Evolutionary conservation across 2,329 filamentous ascomycete species (phyloP), one percentile per base, ranked within the genome.

Genomic region (Fusarium nodosum): DNA sequence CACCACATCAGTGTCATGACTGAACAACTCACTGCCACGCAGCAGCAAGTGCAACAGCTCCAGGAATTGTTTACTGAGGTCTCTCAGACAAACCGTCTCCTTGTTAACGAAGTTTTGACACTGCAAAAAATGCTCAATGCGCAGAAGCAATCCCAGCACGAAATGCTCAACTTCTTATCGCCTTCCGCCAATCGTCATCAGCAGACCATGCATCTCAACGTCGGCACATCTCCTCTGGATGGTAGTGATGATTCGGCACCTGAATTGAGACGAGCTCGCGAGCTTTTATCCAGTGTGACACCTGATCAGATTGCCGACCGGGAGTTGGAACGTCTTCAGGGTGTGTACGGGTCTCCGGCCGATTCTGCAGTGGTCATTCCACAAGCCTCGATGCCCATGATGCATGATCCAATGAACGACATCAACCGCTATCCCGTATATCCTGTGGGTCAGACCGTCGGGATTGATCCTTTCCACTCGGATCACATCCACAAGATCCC

Each of bases 401-500:
- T 87, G 71, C 81, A 86, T 64, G 86, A 88, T 64, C 82, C 85
- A 39, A 81, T 88, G 71, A 85, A 80, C 70, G 86, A 89, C 64
- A 83, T 87, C 47, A 79, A 74, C 62, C 82, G 86, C 45, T 86
- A 88, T 68, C 87, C 97, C 56, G 94, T 97, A 12, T 98, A 97
- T 77, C 94, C 95, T 0, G 93, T 97, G 18, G 94, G 94, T 20
- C 90, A 94, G 69, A 96, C 91, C 1, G 93, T 97, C 70, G 94
- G 94, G 55, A 97, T 97, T 71, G 94, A 97, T 76, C 94, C 95
- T 2, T 96, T 97, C 86, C 94, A 95, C 77, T 91, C 93, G 72
- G 94, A 97, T 74, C 94, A 97, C 76, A 93, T 97, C 76, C 90
- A 95, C 81, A 97, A 97, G 77, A 97, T 97, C 58, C 93, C 94